Conservation (phyloP, 2,329 filamentous ascomycete species). For the Aureobasidium sp. region DNA sequence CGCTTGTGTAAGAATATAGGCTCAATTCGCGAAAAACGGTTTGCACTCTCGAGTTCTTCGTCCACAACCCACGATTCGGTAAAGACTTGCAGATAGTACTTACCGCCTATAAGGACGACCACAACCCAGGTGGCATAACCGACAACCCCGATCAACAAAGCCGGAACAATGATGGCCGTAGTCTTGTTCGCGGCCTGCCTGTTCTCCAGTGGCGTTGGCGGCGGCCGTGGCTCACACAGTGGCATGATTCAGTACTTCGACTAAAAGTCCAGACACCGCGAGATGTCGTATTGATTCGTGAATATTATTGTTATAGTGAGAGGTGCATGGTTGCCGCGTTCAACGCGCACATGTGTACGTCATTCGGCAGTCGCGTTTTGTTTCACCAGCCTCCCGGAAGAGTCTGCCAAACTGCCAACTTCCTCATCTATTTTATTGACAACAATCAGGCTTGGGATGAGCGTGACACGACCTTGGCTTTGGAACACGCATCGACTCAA, state of each 20-base stretch:
- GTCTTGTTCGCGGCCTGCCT: constrained; percentile 44
- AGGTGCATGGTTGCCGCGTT: not conserved
- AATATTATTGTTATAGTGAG: not conserved
- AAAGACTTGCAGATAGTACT: constrained; percentile 27
- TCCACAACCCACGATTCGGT: too few relatives aligned
- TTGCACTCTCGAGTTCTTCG: not conserved
- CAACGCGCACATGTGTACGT: not conserved
- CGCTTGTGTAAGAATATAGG: not conserved
- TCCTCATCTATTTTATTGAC: not conserved
- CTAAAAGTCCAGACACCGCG: not conserved
- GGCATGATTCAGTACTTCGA: not conserved
- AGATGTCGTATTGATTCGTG: not conserved
- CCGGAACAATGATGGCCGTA: constrained; percentile 61
- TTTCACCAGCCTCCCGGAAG: not conserved
- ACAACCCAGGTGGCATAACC: constrained; percentile 67
- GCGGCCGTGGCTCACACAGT: constrained; percentile 4
- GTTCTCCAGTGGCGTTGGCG: constrained; percentile 16
- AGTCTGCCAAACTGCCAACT: constrained; percentile 1
- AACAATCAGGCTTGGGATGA: not conserved
- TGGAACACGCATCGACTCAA: not conserved
- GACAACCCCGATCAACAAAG: constrained; percentile 58
- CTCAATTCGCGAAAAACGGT: not conserved
- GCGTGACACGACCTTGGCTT: not conserved
- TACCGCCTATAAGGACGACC: constrained; percentile 61
- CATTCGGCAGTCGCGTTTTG: constrained; percentile 3